Evolutionary conservation across 495 filamentous ascomycete genomes (phyloP), one percentile per base, ranked within the genome.

Genomic region (Trichoderma erinaceum): DNA sequence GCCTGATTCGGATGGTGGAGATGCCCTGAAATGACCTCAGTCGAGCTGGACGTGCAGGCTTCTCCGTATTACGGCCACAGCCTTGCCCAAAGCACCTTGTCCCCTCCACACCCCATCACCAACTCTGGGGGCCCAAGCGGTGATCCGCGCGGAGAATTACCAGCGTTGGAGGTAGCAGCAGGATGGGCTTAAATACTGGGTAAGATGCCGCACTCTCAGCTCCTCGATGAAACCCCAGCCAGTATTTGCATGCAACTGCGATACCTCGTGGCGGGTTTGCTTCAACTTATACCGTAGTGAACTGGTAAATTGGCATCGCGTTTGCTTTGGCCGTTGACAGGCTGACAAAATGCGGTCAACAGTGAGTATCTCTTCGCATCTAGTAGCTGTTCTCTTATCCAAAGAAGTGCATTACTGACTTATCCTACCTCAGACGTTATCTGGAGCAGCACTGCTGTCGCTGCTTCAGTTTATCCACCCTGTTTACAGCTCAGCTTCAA

Each of bases 61-160:
- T 29, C 56, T 61, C 56, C 56, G 56, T 61, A 27, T 61, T 29
- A 61, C 48, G 21, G 21, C 56, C 56, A 23, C 56, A 32, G 56
- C 56, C 25, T 61, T 32, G 56, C 12, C 56, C 27, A 29, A 7
- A 61, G 2, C 56, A 61, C 29, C 4, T 18, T 21, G 23, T 21
- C 25, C 11, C 35, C 56, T 61, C 56, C 56, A 29, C 56, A 61
- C 56, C 11, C 56, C 16, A 15, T 27, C 56, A 61, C 11, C 25
- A 16, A 32, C 23, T 13, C 12, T 6, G 11, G 11, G 11, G 56
- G 11, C 25, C 1, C 10, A 61, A 32, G 10, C 13, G 56, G 25
- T 27, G 56, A 61, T 61, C 56, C 35, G 25, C 56, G 7, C 25
- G 56, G 56, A 15, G 56, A 61, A 15, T 32, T 61, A 29, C 56